phyloP scores from a whole-genome alignment of 768 basidiomycete species.

The Russula compacta region DNA sequence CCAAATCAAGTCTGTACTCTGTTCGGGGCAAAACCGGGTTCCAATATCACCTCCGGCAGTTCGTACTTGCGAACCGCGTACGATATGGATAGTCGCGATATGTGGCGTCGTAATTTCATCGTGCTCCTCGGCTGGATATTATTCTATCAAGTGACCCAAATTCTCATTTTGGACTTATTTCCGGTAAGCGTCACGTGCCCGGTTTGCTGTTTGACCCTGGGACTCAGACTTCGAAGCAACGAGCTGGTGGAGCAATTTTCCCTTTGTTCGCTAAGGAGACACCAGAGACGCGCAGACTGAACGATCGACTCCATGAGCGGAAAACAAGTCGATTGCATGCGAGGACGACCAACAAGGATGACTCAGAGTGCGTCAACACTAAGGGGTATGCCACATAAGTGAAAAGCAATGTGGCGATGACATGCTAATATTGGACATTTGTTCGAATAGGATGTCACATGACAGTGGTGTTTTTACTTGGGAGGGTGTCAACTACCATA shows the following conservation, averaged over 20 bases:
- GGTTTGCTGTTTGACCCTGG: not conserved
- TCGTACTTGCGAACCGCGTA: slow-evolving; percentile 54
- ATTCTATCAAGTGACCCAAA: slow-evolving; percentile 60
- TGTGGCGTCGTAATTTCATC: slow-evolving; percentile 62
- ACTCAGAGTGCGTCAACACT: not conserved
- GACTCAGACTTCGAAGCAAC: slow-evolving; percentile 1
- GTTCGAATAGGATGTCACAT: not conserved
- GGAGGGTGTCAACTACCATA: slow-evolving; percentile 68
- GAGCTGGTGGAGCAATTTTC: slow-evolving; percentile 14
- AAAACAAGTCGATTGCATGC: slow-evolving; percentile 33
- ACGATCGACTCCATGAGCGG: slow-evolving; percentile 43
- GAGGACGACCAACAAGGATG: slow-evolving; percentile 1
- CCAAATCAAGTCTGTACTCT: slow-evolving; percentile 74
- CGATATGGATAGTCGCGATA: slow-evolving; percentile 37
- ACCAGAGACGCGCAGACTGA: slow-evolving; percentile 43
- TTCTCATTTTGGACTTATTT: slow-evolving; percentile 55
- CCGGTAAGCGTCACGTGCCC: slow-evolving; percentile 35
- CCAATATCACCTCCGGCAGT: slow-evolving; percentile 44
- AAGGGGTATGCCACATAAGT: slow-evolving; percentile 1
- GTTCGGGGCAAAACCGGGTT: slow-evolving; percentile 53
- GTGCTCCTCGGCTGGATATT: slow-evolving; percentile 66
- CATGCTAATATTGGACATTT: not conserved
- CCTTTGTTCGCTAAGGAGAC: slow-evolving; percentile 56
- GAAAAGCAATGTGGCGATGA: not conserved
- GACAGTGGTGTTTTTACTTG: slow-evolving; percentile 64